A percentile compares a stretch with the other conserved stretches of the same genome.
phyloP scores from a whole-genome alignment of 1,284 basidiomycete species.

The Ganoderma boninense region DNA sequence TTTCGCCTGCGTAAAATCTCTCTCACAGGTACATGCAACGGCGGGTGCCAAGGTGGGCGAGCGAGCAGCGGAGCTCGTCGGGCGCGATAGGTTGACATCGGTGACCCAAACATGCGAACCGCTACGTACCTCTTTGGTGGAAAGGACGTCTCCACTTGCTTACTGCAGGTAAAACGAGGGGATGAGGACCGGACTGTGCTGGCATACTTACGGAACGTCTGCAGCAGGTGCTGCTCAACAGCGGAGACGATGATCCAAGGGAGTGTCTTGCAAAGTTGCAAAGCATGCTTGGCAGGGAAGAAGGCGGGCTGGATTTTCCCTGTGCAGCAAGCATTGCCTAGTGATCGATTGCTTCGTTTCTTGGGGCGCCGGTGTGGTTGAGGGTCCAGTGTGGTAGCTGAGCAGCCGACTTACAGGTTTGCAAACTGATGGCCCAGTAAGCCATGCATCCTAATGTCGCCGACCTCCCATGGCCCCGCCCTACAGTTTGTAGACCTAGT shows the following conservation, averaged over 20 bases:
- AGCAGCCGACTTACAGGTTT: not conserved
- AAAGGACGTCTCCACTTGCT: not conserved
- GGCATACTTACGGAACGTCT: not conserved
- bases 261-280: not conserved
- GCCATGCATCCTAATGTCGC: not conserved
- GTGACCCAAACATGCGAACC: not conserved
- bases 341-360: not conserved
- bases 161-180: not conserved
- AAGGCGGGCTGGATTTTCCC: not conserved
- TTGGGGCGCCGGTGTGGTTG: not conserved
- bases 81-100: conserved; percentile 1
- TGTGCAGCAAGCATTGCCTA: not conserved
- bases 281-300: not conserved
- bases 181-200: not conserved
- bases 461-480: not conserved
- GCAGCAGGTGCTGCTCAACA: not conserved
- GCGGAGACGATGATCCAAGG: not conserved
- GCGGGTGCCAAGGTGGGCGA: not conserved
- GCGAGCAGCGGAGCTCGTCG: not conserved
- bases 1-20: conserved; percentile 1
- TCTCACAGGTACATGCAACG: not conserved
- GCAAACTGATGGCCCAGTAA: not conserved
- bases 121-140: not conserved
- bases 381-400: not conserved
- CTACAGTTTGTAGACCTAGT: not conserved